Evolutionary conservation across 73 alveolate genomes (phyloP).

Genomic region (Paramecium caudatum): DNA sequence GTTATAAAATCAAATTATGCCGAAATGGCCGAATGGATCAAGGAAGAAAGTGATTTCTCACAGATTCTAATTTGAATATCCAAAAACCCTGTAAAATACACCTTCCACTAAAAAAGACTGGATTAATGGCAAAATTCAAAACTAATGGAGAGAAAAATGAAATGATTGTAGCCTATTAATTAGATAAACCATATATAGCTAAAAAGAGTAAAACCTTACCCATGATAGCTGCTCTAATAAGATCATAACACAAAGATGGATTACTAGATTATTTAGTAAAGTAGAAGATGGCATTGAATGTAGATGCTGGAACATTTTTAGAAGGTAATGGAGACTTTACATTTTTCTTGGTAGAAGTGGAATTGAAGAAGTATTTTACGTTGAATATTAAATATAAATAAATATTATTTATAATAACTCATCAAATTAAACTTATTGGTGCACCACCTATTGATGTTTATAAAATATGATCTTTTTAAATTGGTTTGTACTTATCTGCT

Average conservation of each 20-base stretch:
- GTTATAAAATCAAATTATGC: slow-evolving; percentile 43
- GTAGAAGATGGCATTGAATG: slow-evolving; percentile 29
- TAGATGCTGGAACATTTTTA: slow-evolving; percentile 66
- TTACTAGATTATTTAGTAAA: slow-evolving; percentile 50
- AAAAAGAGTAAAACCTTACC: slow-evolving; percentile 27
- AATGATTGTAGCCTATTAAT: slow-evolving; percentile 3
- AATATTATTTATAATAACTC: too few species aligned
- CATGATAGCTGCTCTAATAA: neutral
- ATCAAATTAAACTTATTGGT: neutral
- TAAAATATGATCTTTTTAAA: too few species aligned
- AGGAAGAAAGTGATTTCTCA: slow-evolving; percentile 40
- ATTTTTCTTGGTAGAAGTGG: slow-evolving; percentile 38
- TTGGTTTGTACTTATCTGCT: too few species aligned
- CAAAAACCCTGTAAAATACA: neutral
- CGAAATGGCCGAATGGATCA: slow-evolving; percentile 35
- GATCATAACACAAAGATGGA: slow-evolving; percentile 53
- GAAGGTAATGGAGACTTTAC: slow-evolving; percentile 66
- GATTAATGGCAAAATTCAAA: neutral
- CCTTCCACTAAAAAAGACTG: slow-evolving; percentile 1
- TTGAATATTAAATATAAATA: neutral
- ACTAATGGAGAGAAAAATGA: slow-evolving; percentile 43
- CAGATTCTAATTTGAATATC: slow-evolving; percentile 11
- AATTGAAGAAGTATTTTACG: slow-evolving; percentile 22
- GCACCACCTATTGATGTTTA: neutral
- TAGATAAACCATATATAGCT: neutral